Evolutionary conservation across 352 stramenopile genomes (phyloP).

Genomic region (Pythium myriotylum): DNA sequence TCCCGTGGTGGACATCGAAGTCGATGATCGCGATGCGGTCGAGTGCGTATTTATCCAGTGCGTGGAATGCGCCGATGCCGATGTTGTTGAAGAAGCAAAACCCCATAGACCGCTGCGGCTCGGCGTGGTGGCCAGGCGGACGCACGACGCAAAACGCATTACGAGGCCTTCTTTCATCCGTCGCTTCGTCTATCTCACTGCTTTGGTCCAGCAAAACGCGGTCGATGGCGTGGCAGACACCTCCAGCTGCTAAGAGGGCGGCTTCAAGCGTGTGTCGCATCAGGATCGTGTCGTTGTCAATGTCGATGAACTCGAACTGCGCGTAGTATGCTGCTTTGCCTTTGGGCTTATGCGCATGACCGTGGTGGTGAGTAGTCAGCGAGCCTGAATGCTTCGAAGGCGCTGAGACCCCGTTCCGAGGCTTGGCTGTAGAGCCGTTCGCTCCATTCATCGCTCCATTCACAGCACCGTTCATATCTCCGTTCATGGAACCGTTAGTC

Average conservation of each 20-base stretch:
- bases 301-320: constrained; percentile 67
- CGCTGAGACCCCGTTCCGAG: neutral
- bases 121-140: constrained; percentile 87
- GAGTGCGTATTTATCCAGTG: constrained; percentile 38
- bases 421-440: constrained; percentile 3
- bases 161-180: constrained; percentile 17
- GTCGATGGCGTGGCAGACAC: constrained; percentile 40
- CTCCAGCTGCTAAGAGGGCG: constrained; percentile 33
- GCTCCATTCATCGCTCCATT: too few relatives aligned
- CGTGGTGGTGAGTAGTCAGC: constrained; percentile 11
- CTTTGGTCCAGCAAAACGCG: constrained; percentile 6
- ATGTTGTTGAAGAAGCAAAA: constrained; percentile 90
- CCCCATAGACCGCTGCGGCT: constrained; percentile 62
- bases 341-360: constrained; percentile 22
- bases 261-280: constrained; percentile 66
- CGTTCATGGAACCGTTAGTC: constrained; percentile 1
- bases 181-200: constrained; percentile 38
- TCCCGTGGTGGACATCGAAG: constrained; percentile 92
- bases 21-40: constrained; percentile 76
- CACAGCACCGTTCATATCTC: too few relatives aligned
- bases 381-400: constrained; percentile 19
- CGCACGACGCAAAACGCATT: constrained; percentile 65
- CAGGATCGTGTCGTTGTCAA: constrained; percentile 68
- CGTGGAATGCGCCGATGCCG: constrained; percentile 63
- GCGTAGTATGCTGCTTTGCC: constrained; percentile 53